Evolutionary conservation across 805 yeast species (phyloP), one percentile per base, ranked within the genome.

Genomic region (Candida pseudoglaebosa): DNA sequence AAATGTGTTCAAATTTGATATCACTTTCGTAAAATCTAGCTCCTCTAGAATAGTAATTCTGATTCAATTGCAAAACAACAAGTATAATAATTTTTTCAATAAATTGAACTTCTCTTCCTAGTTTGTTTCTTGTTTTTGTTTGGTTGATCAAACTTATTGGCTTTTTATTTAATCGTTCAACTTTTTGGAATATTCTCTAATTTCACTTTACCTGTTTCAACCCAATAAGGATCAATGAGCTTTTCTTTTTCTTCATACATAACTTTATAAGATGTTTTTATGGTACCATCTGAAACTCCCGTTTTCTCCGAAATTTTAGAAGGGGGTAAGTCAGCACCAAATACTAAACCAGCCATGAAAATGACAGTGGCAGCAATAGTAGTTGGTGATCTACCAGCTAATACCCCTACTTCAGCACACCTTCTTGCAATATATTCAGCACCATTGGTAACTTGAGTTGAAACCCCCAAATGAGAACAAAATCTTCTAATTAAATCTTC

Each of bases 341-440:
- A 90, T n/a, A 93, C 66, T n/a, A 86, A 68, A 3, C 91, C 84
- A 5, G 96, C 86, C 85, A 93, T 82, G 64, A 91, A 93, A 35
- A 93, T 91, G 4, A 93, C 95, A 1, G 97, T 95, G 5, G 98
- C 98, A 0, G 98, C 97, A 55, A 93, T 88, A 26, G 99, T 91
- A 39, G 90, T 90, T 20, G 99, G 99, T 3, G 96, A 86, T 49
- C 96, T 77, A 52, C 99, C 98, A 13, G 95, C 97, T 54, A 93
- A 72, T 28, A 91, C 95, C 40, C 97, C 96, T 45, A 84, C 82
- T 45, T 86, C 95, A 56, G 87, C 85, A 54, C 95, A 88, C 48
- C 83, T 75, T 56, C 88, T 80, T 2, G 97, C 96, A 49, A 93
- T 88, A 53, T 83, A 77, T 61, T 91, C 97, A 2, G 98, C 95